A percentile compares a stretch with the other conserved stretches of the same genome.
phyloP scores from a whole-genome alignment of 805 yeast species.

The Trichomonascus vanleenenianus region DNA sequence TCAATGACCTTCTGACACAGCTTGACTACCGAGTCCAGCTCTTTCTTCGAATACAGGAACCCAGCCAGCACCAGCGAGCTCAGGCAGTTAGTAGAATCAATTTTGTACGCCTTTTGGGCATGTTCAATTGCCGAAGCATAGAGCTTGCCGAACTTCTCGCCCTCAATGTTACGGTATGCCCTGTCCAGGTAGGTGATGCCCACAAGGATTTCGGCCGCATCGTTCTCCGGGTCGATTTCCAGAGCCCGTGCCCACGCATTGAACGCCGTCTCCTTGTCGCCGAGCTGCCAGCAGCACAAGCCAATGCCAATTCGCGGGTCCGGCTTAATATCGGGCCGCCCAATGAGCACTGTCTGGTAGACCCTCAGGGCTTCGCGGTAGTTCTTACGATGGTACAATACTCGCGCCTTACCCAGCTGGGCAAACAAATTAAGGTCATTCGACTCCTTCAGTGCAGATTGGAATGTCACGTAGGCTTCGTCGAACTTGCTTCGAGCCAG shows the following conservation, averaged over 20 bases:
- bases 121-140: slow-evolving; percentile 53
- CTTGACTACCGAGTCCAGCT: slow-evolving; percentile 48
- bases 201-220: slow-evolving; percentile 56
- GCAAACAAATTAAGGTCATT: slow-evolving; percentile 67
- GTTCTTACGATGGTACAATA: slow-evolving; percentile 63
- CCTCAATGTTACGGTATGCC: slow-evolving; percentile 46
- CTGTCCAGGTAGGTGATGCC: slow-evolving; percentile 62
- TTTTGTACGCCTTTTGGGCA: slow-evolving; percentile 33
- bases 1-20: slow-evolving; percentile 46
- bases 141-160: slow-evolving; percentile 43
- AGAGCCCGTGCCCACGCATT: slow-evolving; percentile 77
- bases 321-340: slow-evolving; percentile 68
- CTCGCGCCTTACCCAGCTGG: slow-evolving; percentile 74
- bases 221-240: slow-evolving; percentile 53
- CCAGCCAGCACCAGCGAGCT: slow-evolving; percentile 61
- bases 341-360: slow-evolving; percentile 73
- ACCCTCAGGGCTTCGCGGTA: slow-evolving; percentile 66
- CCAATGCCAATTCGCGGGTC: slow-evolving; percentile 96
- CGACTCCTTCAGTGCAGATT: slow-evolving; percentile 42
- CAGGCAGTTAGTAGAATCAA: slow-evolving; percentile 46
- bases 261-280: slow-evolving; percentile 68
- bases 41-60: slow-evolving; percentile 62
- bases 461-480: slow-evolving; percentile 63
- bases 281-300: slow-evolving; percentile 83
- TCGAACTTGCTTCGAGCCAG: slow-evolving; percentile 56